Percentiles rank a stretch among this genome's conserved stretches.
Evolutionary conservation across 2,329 filamentous ascomycete genomes (phyloP).

Genomic region (Volutella citrinella): DNA sequence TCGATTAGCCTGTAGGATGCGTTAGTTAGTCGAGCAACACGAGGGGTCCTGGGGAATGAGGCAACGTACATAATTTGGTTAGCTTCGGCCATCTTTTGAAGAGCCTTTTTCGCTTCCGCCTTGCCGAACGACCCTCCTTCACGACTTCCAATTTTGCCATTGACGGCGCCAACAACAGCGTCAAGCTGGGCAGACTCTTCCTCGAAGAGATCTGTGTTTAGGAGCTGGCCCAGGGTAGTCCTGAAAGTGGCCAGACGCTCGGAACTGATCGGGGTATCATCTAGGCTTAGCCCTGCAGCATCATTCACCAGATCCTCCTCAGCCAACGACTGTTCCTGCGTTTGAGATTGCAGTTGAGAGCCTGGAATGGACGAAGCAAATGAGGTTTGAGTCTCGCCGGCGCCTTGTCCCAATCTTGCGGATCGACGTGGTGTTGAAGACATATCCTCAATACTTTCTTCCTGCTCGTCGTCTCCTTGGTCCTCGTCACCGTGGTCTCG

Average conservation of each 20-base stretch:
- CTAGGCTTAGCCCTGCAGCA: slow-evolving; percentile 41
- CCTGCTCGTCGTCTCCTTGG: slow-evolving; percentile 30
- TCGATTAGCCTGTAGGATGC: slow-evolving; percentile 46
- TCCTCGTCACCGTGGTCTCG: slow-evolving; percentile 24
- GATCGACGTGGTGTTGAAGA: slow-evolving; percentile 40
- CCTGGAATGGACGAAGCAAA: slow-evolving; percentile 77
- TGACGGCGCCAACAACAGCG: slow-evolving; percentile 75
- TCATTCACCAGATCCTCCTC: slow-evolving; percentile 44
- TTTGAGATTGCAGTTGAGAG: slow-evolving; percentile 60
- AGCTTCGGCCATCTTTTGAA: slow-evolving; percentile 74
- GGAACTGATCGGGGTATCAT: slow-evolving; percentile 50
- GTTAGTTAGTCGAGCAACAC: slow-evolving; percentile 20
- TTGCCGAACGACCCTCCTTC: slow-evolving; percentile 62
- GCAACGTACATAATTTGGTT: slow-evolving; percentile 88
- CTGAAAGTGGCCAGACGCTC: slow-evolving; percentile 73
- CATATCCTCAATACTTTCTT: slow-evolving; percentile 39
- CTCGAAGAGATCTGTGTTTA: slow-evolving; percentile 78
- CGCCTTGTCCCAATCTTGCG: slow-evolving; percentile 36
- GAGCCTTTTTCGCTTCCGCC: slow-evolving; percentile 71
- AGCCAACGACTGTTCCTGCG: slow-evolving; percentile 39
- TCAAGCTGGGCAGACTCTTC: slow-evolving; percentile 79
- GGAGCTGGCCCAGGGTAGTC: slow-evolving; percentile 75
- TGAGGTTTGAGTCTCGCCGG: slow-evolving; percentile 52
- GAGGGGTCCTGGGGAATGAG: not conserved
- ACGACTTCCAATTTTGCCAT: slow-evolving; percentile 58